phyloP scores from a whole-genome alignment of 805 yeast genomes.

The Saccharomycopsis sp. region DNA sequence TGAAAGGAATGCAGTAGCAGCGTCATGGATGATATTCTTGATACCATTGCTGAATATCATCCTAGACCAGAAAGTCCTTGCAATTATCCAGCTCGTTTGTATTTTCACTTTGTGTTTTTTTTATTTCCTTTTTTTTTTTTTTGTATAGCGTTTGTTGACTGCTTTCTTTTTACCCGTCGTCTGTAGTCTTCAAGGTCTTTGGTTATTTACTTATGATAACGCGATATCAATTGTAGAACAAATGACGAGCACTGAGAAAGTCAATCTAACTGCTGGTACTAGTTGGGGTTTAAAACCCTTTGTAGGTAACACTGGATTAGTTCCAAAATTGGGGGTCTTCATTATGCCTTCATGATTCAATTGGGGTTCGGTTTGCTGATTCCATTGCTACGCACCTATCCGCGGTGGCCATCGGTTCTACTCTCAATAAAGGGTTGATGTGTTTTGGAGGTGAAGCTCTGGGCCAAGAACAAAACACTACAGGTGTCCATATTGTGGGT shows the following conservation, averaged over 20 bases:
- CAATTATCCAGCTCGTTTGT: slow-evolving; percentile 19
- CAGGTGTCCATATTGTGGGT: slow-evolving; percentile 52
- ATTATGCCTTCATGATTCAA: slow-evolving; percentile 55
- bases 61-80: slow-evolving; percentile 6
- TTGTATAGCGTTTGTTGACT: no score
- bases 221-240: slow-evolving; percentile 49
- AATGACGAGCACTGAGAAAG: slow-evolving; percentile 53
- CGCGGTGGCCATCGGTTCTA: slow-evolving; percentile 51
- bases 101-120: background rate
- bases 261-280: slow-evolving; percentile 56
- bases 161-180: slow-evolving; percentile 32
- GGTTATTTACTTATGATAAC: slow-evolving; percentile 52
- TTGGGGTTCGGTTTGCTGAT: slow-evolving; percentile 53
- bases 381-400: slow-evolving; percentile 51
- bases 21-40: slow-evolving; percentile 8
- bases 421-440: slow-evolving; percentile 47
- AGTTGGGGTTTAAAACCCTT: slow-evolving; percentile 61
- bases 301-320: slow-evolving; percentile 53
- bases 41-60: slow-evolving; percentile 10
- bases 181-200: slow-evolving; percentile 39
- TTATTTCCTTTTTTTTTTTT: background rate
- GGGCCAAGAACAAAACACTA: slow-evolving; percentile 46
- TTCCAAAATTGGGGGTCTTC: slow-evolving; percentile 49
- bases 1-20: background rate
- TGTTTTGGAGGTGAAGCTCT: slow-evolving; percentile 49